phyloP scores from a whole-genome alignment of 805 yeast species.

The Candida boleticola region DNA sequence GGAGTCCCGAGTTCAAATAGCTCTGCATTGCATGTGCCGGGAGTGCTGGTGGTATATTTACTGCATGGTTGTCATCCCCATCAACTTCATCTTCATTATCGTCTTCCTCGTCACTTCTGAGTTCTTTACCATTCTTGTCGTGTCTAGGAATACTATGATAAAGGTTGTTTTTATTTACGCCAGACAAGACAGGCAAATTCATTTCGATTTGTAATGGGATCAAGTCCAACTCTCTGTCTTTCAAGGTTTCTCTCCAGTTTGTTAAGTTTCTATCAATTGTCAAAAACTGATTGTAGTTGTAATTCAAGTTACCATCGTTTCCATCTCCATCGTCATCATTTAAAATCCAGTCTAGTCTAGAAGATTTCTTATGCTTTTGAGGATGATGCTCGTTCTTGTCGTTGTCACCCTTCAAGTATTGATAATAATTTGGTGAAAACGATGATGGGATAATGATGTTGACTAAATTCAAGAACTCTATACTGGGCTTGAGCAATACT shows the following conservation, averaged over 20 bases:
- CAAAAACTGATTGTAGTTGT: constrained; percentile 42
- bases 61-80: background rate
- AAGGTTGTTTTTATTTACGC: constrained; percentile 22
- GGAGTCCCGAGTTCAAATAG: constrained; percentile 30
- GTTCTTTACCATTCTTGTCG: constrained; percentile 15
- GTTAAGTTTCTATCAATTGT: constrained; percentile 41
- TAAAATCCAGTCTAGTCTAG: constrained; percentile 38
- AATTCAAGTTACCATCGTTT: constrained; percentile 45
- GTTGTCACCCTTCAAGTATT: constrained; percentile 32
- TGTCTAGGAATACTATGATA: constrained; percentile 24
- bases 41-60: constrained; percentile 15
- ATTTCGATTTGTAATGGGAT: constrained; percentile 26
- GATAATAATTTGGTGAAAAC: constrained; percentile 45
- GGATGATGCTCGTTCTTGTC: constrained; percentile 14
- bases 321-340: constrained; percentile 49
- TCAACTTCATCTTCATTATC: background rate
- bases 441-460: constrained; percentile 46
- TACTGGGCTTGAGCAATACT: constrained; percentile 38
- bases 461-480: constrained; percentile 42
- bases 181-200: constrained; percentile 29
- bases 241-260: constrained; percentile 39
- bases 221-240: constrained; percentile 24
- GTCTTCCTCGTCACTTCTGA: background rate
- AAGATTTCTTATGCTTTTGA: constrained; percentile 6
- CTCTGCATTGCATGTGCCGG: constrained; percentile 19